A percentile compares a stretch with the other conserved stretches of the same genome.
Conservation (phyloP, 148 eudicot genomes). For the Cornus controversa region DNA sequence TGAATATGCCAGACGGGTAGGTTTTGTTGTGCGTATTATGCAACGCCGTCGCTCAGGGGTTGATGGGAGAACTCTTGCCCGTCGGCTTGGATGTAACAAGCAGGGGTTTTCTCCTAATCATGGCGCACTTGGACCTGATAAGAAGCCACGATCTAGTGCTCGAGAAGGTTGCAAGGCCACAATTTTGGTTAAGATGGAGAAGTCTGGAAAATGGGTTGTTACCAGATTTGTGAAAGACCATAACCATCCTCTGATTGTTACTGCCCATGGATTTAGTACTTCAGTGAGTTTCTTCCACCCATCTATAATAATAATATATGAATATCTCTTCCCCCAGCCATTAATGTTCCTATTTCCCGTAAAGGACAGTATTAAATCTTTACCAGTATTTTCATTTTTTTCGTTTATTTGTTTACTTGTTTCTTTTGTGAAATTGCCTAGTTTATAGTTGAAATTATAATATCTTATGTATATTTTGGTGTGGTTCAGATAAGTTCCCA, state of each 20-base stretch:
- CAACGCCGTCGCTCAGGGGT: constrained; percentile 54
- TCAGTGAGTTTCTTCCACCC: constrained; percentile 27
- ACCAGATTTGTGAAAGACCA: constrained; percentile 50
- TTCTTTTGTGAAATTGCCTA: too few relatives aligned
- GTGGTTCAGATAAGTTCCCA: too few relatives aligned
- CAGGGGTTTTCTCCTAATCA: constrained; percentile 40
- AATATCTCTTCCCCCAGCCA: background rate
- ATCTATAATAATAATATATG: background rate
- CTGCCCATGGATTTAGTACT: constrained; percentile 16
- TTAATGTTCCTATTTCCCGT: background rate
- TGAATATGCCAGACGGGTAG: constrained; percentile 43
- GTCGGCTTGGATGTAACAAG: constrained; percentile 54
- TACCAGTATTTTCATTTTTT: too few relatives aligned
- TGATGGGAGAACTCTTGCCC: constrained; percentile 52
- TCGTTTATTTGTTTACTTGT: too few relatives aligned
- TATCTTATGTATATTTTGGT: too few relatives aligned
- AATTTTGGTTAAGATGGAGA: constrained; percentile 44
- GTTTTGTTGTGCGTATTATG: constrained; percentile 51
- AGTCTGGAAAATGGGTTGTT: constrained; percentile 55
- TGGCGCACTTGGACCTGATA: constrained; percentile 37
- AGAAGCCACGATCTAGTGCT: constrained; percentile 37
- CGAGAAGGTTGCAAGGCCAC: constrained; percentile 55
- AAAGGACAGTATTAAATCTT: too few relatives aligned
- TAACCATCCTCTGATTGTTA: constrained; percentile 45
- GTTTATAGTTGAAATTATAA: too few relatives aligned